Evolutionary conservation across 768 basidiomycete genomes (phyloP).

Genomic region (Galerina marginata): DNA sequence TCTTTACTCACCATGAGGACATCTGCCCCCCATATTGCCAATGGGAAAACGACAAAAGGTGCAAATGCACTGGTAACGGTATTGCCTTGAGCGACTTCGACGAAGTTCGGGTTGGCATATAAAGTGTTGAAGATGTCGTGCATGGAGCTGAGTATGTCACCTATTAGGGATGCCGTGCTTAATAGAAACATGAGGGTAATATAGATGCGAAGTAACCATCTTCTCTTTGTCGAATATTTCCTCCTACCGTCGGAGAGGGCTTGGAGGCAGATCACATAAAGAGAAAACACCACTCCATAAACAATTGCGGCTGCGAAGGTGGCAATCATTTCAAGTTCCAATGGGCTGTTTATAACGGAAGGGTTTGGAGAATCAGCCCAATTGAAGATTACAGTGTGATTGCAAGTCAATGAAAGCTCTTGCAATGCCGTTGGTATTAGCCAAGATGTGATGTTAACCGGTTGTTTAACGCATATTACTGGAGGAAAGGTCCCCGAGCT

Average conservation of each 20-base stretch:
- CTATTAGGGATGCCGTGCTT: not conserved
- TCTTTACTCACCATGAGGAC: too few relatives aligned
- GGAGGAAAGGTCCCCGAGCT: too few relatives aligned
- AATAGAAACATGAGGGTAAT: not conserved
- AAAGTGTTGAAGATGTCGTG: not conserved
- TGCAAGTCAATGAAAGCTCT: too few relatives aligned
- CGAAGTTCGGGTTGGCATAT: not conserved
- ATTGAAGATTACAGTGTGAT: too few relatives aligned
- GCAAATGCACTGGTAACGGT: not conserved
- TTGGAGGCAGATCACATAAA: not conserved
- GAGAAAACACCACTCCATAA: not conserved
- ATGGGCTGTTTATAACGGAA: too few relatives aligned
- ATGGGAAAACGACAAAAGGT: not conserved
- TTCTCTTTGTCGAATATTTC: not conserved
- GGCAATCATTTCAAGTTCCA: not conserved
- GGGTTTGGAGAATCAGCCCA: too few relatives aligned
- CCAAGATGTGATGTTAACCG: too few relatives aligned
- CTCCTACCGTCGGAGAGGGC: not conserved
- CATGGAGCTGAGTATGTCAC: too few relatives aligned
- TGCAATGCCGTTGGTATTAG: too few relatives aligned
- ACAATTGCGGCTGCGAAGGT: not conserved
- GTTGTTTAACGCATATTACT: too few relatives aligned
- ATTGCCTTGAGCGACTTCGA: not conserved
- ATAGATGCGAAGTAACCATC: not conserved
- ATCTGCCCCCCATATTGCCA: not conserved